Percentiles rank a stretch among this genome's conserved stretches.
Conservation (phyloP, 2,329 filamentous ascomycete species). For the Phialophora chinensis region DNA sequence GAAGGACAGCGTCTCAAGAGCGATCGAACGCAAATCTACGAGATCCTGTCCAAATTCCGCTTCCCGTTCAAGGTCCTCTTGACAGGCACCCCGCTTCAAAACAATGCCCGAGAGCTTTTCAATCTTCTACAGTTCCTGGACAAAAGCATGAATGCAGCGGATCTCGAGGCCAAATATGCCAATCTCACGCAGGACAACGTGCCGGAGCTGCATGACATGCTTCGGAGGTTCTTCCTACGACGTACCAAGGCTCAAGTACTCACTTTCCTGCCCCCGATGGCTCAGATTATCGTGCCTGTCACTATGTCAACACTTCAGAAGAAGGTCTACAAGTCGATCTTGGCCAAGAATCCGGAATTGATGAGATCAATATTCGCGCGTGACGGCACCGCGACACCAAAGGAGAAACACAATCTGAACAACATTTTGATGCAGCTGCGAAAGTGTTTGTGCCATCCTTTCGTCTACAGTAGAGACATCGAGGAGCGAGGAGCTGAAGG, state of each 20-base stretch:
- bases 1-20: constrained; percentile 97
- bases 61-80: constrained; percentile 84
- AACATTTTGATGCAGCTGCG: constrained; percentile 96
- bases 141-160: constrained; percentile 69
- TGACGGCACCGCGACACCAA: constrained; percentile 63
- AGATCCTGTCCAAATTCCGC: constrained; percentile 72
- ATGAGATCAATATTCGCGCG: constrained; percentile 82
- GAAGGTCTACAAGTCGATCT: constrained; percentile 90
- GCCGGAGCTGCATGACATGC: constrained; percentile 78
- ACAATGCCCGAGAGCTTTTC: constrained; percentile 93
- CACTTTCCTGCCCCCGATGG: constrained; percentile 89
- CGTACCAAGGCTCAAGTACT: constrained; percentile 90
- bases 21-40: constrained; percentile 82
- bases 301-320: constrained; percentile 94
- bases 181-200: constrained; percentile 85
- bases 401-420: constrained; percentile 81
- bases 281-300: constrained; percentile 93
- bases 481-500: constrained; percentile 75
- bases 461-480: constrained; percentile 87
- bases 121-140: constrained; percentile 97
- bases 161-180: constrained; percentile 75
- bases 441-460: constrained; percentile 94
- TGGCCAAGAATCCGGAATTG: constrained; percentile 86
- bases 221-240: constrained; percentile 72
- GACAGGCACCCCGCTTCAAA: constrained; percentile 79